Base-by-base conservation (phyloP, 1,284 basidiomycete genomes). In the Volvariella volvacea region DNA sequence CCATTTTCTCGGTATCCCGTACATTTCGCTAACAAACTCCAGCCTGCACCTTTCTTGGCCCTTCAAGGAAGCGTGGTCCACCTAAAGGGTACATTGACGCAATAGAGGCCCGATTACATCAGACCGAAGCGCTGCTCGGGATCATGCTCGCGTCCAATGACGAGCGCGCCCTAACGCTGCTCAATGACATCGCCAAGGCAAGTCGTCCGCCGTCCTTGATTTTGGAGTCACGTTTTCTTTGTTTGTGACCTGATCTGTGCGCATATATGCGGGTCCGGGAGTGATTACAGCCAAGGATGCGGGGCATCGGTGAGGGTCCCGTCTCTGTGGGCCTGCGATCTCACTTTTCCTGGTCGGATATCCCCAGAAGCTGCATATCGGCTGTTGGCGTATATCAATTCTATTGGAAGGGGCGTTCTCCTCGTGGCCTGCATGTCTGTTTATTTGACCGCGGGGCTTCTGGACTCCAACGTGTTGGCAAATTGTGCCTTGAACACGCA, bases 71-170 rank as follows among this genome's bases (percentile, higher is more conserved):
- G 59, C 79, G 86, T 50, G 85, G 86, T 1, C 88, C 88, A 6
- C 88, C 88, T 10, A 90, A 89, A 57, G 90, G 90, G 2, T 92
- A 92, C 67, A 92, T 92, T 58, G 88, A 92, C 59, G 88, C 88
- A 20, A 90, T 92, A 55, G 89, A 92, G 61, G 86, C 86, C 9
- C 78, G 89, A 9, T 68, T 92, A 8, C 90, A 92, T 55, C 88
- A 92, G 56, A 88, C 88, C 33, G 90, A 92, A 59, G 88, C 89
- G 0, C 69, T 92, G 36, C 67, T 92, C 16, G 88, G 88, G 41
- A 82, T 88, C 52, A 67, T 92, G 42, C 68, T 92, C 36, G 71
- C 80, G 41, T 75, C 78, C 32, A 71, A 72, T 41, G 88, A 91
- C 53, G 65, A 71, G 4, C 73, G 86, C 10, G 80, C 84, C 3